Evolutionary conservation across 768 basidiomycete species (phyloP).

Genomic region (Psilocybe cyanescens): DNA sequence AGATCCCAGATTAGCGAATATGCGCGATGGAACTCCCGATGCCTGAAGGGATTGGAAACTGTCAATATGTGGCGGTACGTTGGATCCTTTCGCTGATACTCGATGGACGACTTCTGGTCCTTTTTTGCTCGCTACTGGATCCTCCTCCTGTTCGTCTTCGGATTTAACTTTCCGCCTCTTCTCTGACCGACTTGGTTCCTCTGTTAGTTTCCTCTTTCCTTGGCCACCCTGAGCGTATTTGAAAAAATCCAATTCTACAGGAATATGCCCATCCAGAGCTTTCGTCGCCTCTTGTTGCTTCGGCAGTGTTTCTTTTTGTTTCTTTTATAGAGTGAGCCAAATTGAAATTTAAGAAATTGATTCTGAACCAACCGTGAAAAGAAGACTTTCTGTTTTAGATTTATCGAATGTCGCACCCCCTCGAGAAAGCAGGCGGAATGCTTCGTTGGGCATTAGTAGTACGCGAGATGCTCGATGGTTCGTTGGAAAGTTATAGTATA

Average conservation of each 20-base stretch:
- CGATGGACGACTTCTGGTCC: constrained; percentile 43
- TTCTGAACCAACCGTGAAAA: constrained; percentile 64
- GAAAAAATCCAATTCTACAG: constrained; percentile 91
- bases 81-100: constrained; percentile 74
- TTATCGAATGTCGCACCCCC: constrained; percentile 84
- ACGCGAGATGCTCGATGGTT: too few species aligned
- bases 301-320: constrained; percentile 5
- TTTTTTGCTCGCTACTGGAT: constrained; percentile 7
- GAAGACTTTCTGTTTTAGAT: constrained; percentile 69
- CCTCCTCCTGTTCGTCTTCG: constrained; percentile 27
- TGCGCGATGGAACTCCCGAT: constrained; percentile 58
- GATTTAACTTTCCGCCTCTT: constrained; percentile 40
- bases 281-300: constrained; percentile 5
- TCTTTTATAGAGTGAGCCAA: constrained; percentile 2
- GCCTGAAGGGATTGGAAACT: constrained; percentile 65
- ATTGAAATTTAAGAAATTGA: not conserved
- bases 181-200: constrained; percentile 20
- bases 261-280: constrained; percentile 52
- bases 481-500: too few species aligned
- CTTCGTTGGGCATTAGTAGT: constrained; percentile 48
- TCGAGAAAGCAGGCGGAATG: constrained; percentile 87
- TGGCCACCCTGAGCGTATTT: constrained; percentile 70
- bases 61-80: constrained; percentile 63
- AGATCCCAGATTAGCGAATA: constrained; percentile 66
- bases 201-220: constrained; percentile 52